These are phyloP conservation scores for Asterionellopsis glacialis DNA, from an alignment of 108 stramenopile species.

Conservation along the genomic window DNA sequence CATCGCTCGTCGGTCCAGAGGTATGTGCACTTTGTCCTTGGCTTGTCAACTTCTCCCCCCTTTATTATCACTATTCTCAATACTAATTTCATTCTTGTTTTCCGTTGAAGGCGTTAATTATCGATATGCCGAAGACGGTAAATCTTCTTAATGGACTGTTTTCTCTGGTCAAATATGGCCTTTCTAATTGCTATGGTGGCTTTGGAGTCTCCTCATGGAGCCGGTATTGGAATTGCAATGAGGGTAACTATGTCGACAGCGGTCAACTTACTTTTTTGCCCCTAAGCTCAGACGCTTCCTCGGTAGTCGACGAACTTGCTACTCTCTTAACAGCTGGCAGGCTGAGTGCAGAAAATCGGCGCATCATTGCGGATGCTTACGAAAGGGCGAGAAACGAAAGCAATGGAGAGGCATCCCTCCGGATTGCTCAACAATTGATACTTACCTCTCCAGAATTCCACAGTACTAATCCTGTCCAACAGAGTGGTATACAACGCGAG, in stretches of 20 bases:
- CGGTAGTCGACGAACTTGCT: slow-evolving; percentile 14
- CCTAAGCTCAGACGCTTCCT: not conserved
- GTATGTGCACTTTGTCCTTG: not conserved
- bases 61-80: not conserved
- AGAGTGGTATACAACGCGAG: slow-evolving; percentile 15
- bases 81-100: not conserved
- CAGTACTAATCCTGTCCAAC: slow-evolving; percentile 22
- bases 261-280: slow-evolving; percentile 2
- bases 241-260: slow-evolving; percentile 2
- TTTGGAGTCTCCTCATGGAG: slow-evolving; percentile 20
- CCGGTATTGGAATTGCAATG: slow-evolving; percentile 5
- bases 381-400: slow-evolving; percentile 11
- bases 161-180: slow-evolving; percentile 47
- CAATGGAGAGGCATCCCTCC: slow-evolving; percentile 7
- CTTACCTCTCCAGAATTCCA: slow-evolving; percentile 49
- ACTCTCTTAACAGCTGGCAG: slow-evolving; percentile 46
- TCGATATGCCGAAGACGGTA: slow-evolving; percentile 6
- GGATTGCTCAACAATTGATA: slow-evolving; percentile 17
- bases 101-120: slow-evolving; percentile 8
- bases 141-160: slow-evolving; percentile 33
- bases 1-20: slow-evolving; percentile 31
- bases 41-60: not conserved
- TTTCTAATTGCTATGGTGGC: slow-evolving; percentile 32
- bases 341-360: slow-evolving; percentile 23
- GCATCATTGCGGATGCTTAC: slow-evolving; percentile 13